A percentile compares a stretch with the other conserved stretches of the same genome.
phyloP scores from a whole-genome alignment of 495 filamentous ascomycete species.

The Lasiosphaeriaceae sp. region DNA sequence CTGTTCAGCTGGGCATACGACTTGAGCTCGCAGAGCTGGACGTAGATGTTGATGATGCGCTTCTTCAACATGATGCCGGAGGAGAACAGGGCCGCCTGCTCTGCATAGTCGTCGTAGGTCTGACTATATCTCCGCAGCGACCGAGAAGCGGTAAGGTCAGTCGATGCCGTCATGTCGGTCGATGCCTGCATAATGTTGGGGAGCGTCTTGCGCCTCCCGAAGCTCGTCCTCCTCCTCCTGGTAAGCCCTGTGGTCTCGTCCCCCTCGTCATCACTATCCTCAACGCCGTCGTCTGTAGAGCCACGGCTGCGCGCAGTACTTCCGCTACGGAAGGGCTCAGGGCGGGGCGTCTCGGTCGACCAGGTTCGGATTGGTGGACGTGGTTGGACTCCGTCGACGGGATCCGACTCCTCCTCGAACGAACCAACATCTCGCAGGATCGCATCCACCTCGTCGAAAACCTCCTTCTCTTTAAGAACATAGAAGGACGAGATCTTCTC shows the following conservation, averaged over 20 bases:
- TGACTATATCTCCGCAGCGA: constrained; percentile 51
- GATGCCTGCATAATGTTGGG: constrained; percentile 36
- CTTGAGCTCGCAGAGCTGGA: constrained; percentile 90
- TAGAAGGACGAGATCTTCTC: constrained; percentile 94
- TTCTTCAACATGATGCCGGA: constrained; percentile 87
- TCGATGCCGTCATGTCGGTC: constrained; percentile 54
- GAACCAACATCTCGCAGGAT: constrained; percentile 70
- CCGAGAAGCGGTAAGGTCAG: constrained; percentile 38
- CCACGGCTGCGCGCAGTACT: constrained; percentile 36
- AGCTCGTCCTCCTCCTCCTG: constrained; percentile 28
- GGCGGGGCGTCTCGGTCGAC: neutral
- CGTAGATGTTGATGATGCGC: constrained; percentile 78
- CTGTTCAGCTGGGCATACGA: constrained; percentile 95
- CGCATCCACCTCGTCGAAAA: constrained; percentile 74
- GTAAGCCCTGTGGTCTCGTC: constrained; percentile 57
- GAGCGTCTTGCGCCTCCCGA: constrained; percentile 34
- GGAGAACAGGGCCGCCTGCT: constrained; percentile 72
- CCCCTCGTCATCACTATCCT: constrained; percentile 64
- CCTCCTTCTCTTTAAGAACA: constrained; percentile 77
- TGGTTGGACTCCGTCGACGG: constrained; percentile 48
- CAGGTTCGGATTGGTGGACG: constrained; percentile 8
- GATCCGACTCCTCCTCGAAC: constrained; percentile 61
- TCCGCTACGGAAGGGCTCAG: constrained; percentile 13
- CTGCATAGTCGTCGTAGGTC: constrained; percentile 68
- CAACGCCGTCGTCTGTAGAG: constrained; percentile 47